Base-by-base conservation (phyloP, 169 alveolate species). In the Eimeria sp. region DNA sequence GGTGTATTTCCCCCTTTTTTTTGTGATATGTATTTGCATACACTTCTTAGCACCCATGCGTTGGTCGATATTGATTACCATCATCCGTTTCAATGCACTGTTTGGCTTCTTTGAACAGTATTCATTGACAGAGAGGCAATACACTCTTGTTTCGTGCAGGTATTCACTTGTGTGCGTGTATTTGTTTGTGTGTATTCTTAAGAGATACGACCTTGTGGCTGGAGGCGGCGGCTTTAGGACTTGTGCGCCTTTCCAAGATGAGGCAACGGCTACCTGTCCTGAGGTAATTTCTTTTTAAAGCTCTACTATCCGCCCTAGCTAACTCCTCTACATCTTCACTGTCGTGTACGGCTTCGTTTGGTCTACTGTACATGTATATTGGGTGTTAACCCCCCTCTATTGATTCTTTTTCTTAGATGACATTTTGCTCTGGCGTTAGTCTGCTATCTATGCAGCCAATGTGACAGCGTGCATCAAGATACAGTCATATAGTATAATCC, bases 211-310 rank as follows among this genome's bases (percentile, higher is more conserved):
- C 27, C 51, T 47, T 18, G 70, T 65, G 16, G 87, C 95, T 22
- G 95, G 95, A n/a, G 95, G 95, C 51, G 95, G 95, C 3, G 95
- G 95, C 30, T 92, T 92, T 43, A 65, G 95, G 51, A 76, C 75
- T 5, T 92, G 95, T 57, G 95, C 70, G 57, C 90, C 92, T 4
- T 92, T 92, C 34, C 20, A 49, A 4, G 92, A 92, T 47, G 84
- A 84, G 4, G 30, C n/a, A 30, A 92, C 95, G 5, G 95, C 95
- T 7, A 63, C 95, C 45, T 92, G 95, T 75, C 80, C 67, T 30
- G 57, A 47, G 57, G 95, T 92, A 45, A 76, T 43, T 47, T 25
- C 25, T 11, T 20, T 2, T 7, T 11, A 0, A 27, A 5, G 1
- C 82, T 34, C n/a, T n/a, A n/a, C n/a, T n/a, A n/a, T n/a, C n/a